Base-by-base conservation (phyloP, 495 filamentous ascomycete species). In the Terfezia boudieri region DNA sequence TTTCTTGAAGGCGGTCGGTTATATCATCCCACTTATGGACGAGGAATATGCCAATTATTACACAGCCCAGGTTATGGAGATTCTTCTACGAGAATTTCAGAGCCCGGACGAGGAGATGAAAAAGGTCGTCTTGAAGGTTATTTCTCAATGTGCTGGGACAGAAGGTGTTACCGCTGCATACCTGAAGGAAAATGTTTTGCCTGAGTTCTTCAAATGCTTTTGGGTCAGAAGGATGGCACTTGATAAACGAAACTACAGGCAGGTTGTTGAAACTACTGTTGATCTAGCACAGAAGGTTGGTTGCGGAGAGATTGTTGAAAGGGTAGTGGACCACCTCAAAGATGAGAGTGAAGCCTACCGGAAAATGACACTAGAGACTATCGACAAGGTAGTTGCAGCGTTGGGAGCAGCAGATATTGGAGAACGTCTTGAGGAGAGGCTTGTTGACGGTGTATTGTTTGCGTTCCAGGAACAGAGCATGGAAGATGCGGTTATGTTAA, bases 41-140 rank as follows among this genome's bases (percentile, higher is more conserved):
- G 90, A 95, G 66, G 92, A 99, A 65, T 96, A 94, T 67, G 86
- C 89, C 67, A 95, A 95, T 62, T 99, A 99, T 73, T 99, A 96
- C 59, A 96, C 89, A 38, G 84, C 79, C 57, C 88, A 96, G 66
- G 94, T 99, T 63, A 96, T 96, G 92, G 89, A 95, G 65, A 95
- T 96, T 64, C 73, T 99, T 23, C 75, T 96, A 32, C 81, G 92
- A 58, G 92, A 99, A 66, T 95, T 96, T 61, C 81, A 86, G 10
- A 94, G 86, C 2, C 90, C 89, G 0, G 92, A 99, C 59, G 92
- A 99, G 66, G 92, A 99, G 68, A 99, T 99, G 92, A 99, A 99
- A 72, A 96, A 96, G 70, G 88, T 96, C 2, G 90, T 96, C 10
- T 69, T 96, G 38, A 96, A 96, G 68, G 92, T 96, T 37, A 80